Evolutionary conservation across 2,329 filamentous ascomycete genomes (phyloP).

Genomic region (Microdochium trichocladiopsis): DNA sequence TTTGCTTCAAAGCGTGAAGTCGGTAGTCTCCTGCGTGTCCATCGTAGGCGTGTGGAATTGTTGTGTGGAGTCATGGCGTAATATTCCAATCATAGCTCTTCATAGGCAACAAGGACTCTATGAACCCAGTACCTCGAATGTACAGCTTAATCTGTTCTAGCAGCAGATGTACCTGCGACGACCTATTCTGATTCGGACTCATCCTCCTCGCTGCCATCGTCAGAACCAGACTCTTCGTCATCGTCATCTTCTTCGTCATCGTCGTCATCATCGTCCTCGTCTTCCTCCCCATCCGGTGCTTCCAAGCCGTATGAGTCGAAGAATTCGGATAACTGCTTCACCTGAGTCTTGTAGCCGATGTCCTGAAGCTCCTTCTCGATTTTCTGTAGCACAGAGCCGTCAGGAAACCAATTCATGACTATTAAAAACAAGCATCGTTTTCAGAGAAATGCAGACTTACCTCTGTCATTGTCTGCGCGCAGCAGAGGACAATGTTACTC

Average conservation of each 20-base stretch:
- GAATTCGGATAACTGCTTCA: conserved; percentile 70
- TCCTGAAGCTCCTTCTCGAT: conserved; percentile 68
- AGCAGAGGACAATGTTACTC: conserved; percentile 83
- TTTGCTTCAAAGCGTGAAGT: too few species aligned
- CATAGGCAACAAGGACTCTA: too few species aligned
- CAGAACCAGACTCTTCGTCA: conserved; percentile 2
- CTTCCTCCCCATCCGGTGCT: conserved; percentile 49
- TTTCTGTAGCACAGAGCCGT: conserved; percentile 38
- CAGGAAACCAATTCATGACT: conserved; percentile 6
- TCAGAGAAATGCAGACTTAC: conserved; percentile 40
- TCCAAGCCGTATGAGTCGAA: conserved; percentile 85
- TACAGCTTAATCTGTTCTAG: too few species aligned
- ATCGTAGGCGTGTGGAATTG: too few species aligned
- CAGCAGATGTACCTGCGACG: too few species aligned
- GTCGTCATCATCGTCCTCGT: conserved; percentile 13
- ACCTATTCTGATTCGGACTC: background rate
- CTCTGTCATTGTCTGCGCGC: conserved; percentile 77
- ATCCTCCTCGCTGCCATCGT: conserved; percentile 1
- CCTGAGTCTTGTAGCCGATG: conserved; percentile 72
- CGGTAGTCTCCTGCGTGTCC: too few species aligned
- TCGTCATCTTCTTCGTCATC: conserved; percentile 2
- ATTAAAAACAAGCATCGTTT: too few species aligned
- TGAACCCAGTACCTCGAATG: too few species aligned
- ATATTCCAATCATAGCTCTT: too few species aligned
- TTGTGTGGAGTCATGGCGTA: too few species aligned